phyloP scores from a whole-genome alignment of 495 filamentous ascomycete species.

The Penicillium ucsense region DNA sequence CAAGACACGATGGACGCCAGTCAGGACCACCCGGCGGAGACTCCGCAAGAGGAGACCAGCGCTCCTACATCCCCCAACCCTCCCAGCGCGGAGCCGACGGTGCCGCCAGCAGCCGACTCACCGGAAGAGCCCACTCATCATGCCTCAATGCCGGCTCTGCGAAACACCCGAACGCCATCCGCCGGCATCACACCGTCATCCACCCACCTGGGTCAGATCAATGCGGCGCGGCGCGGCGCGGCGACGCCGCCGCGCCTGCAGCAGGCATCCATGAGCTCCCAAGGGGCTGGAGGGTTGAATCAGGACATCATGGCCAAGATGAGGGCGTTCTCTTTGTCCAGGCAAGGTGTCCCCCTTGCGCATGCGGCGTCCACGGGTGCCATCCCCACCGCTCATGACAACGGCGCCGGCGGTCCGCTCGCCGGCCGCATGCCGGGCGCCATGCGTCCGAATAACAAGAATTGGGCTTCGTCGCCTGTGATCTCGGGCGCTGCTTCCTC shows the following conservation, averaged over 20 bases:
- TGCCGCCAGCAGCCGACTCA: not conserved
- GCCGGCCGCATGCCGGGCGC: constrained; percentile 29
- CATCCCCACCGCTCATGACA: constrained; percentile 21
- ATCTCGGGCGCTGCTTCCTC: constrained; percentile 20
- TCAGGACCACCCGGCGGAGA: constrained; percentile 10
- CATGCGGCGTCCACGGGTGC: constrained; percentile 27
- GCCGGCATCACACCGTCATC: constrained; percentile 62
- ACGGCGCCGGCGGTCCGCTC: constrained; percentile 21
- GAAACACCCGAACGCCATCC: constrained; percentile 18
- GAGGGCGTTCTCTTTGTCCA: constrained; percentile 62
- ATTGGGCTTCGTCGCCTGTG: constrained; percentile 44
- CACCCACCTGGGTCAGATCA: constrained; percentile 70
- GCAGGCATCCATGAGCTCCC: constrained; percentile 43
- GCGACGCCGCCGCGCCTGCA: constrained; percentile 35
- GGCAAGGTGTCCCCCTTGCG: constrained; percentile 42
- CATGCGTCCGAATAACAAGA: constrained; percentile 31
- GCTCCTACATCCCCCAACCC: constrained; percentile 4
- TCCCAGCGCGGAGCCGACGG: not conserved
- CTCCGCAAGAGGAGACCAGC: constrained; percentile 16
- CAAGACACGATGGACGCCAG: constrained; percentile 6
- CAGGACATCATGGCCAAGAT: constrained; percentile 77
- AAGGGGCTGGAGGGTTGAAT: constrained; percentile 48
- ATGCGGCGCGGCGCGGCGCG: constrained; percentile 56
- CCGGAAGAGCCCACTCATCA: constrained; percentile 1
- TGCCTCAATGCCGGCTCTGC: constrained; percentile 19